phyloP scores from a whole-genome alignment of 2,329 filamentous ascomycete genomes.

The Aspergillus bombycis region DNA sequence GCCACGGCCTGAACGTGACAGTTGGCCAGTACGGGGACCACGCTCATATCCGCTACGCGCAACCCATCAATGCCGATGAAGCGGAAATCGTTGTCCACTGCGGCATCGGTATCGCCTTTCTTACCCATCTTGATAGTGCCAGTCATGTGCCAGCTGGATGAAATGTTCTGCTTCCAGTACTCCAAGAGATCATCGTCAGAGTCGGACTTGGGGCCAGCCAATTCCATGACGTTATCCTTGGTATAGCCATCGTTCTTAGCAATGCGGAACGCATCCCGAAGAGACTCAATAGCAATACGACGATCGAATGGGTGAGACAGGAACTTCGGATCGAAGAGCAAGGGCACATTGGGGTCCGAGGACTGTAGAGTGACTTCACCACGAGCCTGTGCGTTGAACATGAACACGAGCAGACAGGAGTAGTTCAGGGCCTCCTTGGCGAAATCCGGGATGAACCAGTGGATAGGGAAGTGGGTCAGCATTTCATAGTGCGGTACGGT shows the following conservation, averaged over 20 bases:
- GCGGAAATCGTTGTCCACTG: conserved; percentile 51
- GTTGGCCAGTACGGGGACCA: conserved; percentile 47
- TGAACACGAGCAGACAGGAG: conserved; percentile 49
- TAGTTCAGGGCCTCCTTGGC: conserved; percentile 41
- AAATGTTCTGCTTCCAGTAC: conserved; percentile 49
- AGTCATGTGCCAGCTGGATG: conserved; percentile 59
- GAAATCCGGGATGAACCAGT: conserved; percentile 46
- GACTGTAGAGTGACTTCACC: conserved; percentile 59
- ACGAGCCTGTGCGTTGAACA: conserved; percentile 58
- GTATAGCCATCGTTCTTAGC: conserved; percentile 49
- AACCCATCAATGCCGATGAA: conserved; percentile 43
- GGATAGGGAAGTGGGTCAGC: conserved; percentile 50
- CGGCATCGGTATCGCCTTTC: conserved; percentile 44
- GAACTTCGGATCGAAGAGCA: conserved; percentile 58
- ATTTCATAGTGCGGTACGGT: conserved; percentile 64
- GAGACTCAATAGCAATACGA: conserved; percentile 52
- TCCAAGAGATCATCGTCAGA: conserved; percentile 53
- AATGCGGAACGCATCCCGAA: conserved; percentile 49
- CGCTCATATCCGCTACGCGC: conserved; percentile 49
- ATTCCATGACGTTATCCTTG: conserved; percentile 47
- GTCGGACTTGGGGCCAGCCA: conserved; percentile 29
- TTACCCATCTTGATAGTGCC: conserved; percentile 63
- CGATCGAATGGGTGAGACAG: conserved; percentile 59
- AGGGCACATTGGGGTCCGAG: conserved; percentile 53
- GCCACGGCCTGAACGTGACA: conserved; percentile 58